Evolutionary conservation across 73 alveolate genomes (phyloP), one percentile per base, ranked within the genome.

Genomic region (Stentor roeselii): DNA sequence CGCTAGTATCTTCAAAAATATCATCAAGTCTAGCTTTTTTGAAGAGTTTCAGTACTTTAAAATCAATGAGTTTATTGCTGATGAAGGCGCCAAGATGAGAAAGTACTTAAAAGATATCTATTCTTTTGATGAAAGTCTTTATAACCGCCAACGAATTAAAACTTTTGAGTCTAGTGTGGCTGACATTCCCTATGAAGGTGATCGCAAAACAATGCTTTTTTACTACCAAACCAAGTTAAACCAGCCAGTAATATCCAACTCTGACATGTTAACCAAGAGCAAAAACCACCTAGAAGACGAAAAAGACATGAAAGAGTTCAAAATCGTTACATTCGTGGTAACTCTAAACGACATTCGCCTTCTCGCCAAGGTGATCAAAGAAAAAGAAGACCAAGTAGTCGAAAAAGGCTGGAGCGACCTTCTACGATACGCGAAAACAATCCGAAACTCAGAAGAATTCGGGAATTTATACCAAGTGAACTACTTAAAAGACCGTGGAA

Each of bases 11-110:
- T 67, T 67, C 41, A 67, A 67, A 40, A 21, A 67, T 2, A 67
- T 67, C 14, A 27, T 67, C 80, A 67, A 67, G 2, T 15, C 21
- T 11, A 67, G 80, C 41, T 21, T 21, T 21, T 67, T 67, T 67
- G 80, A 67, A 1, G 80, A 67, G 41, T 32, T 32, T 67, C 80
- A 67, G 42, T 67, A 67, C 80, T 21, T 21, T 1, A 67, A 21
- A 21, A 67, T 67, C 37, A 67, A 67, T 2, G 37, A 67, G n/a
- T 67, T 67, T 67, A 67, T 67, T 27, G 80, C 80, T 67, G 80
- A 67, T 21, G 80, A 67, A 34, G 11, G 27, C 11, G 34, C 21
- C 34, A 21, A 67, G 1, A 67, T 67, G 80, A 34, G 34, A 67
- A 27, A 67, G n/a, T 67, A 27, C 41, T 67, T 67, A 11, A 0